Conservation (phyloP, 345 rosid genomes). For the Acer campestre region DNA sequence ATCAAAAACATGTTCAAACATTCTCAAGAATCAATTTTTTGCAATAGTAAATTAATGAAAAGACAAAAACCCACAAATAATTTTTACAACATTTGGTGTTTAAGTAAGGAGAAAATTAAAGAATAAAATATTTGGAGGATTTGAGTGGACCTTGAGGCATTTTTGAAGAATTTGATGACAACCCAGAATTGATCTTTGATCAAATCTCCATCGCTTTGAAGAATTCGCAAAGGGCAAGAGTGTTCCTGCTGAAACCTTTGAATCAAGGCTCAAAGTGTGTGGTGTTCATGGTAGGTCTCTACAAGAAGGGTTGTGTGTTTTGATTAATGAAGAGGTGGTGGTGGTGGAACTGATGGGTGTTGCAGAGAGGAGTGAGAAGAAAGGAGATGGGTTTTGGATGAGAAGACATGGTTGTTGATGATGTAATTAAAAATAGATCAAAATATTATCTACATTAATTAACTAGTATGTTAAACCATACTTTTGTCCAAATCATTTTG, state of each 20-base stretch:
- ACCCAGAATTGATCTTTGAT: slow-evolving; percentile 61
- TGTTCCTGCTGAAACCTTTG: slow-evolving; percentile 37
- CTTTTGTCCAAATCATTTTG: too few species aligned
- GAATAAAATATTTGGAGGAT: slow-evolving; percentile 49
- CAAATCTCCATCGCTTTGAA: slow-evolving; percentile 69
- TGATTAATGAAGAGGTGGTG: slow-evolving; percentile 19
- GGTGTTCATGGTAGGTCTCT: slow-evolving; percentile 47
- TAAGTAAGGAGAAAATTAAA: neutral
- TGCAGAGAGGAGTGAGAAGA: slow-evolving; percentile 9
- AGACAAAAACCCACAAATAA: neutral
- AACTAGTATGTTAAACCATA: too few species aligned
- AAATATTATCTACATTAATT: too few species aligned
- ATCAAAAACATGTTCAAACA: slow-evolving; percentile 55
- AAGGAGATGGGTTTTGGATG: slow-evolving; percentile 17
- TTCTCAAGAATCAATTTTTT: slow-evolving; percentile 6
- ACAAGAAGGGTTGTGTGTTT: slow-evolving; percentile 45
- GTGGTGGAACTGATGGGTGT: neutral
- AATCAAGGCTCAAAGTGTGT: slow-evolving; percentile 36
- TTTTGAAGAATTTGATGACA: slow-evolving; percentile 53
- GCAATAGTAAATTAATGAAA: neutral
- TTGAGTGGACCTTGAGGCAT: slow-evolving; percentile 41
- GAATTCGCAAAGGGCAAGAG: slow-evolving; percentile 51
- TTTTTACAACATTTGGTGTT: too few species aligned
- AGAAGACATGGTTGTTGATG: neutral
- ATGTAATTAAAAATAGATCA: too few species aligned